Base-by-base conservation (phyloP, 306 rosid genomes). In the Rubus idaeus region DNA sequence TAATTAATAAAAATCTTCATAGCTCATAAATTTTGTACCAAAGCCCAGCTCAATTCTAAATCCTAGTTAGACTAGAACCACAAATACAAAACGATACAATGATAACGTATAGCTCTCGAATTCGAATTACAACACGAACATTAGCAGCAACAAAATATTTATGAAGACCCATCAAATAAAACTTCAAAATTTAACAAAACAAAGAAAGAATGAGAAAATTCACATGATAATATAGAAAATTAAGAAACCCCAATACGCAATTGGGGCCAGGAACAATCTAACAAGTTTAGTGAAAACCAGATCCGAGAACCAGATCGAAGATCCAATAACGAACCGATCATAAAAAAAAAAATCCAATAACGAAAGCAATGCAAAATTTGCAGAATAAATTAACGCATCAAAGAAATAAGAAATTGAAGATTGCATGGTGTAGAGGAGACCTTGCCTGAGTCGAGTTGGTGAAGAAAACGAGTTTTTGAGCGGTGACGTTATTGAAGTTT, bases 401-500 rank as follows among this genome's bases (percentile, higher is more conserved):
- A 20, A 35, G 5, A 20, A 8, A 16, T 50, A 44, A 23, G 10
- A 68, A 46, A 57, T 73, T 35, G 35, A 72, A 45, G 23, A 17
- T 67, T 49, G 52, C 57, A 64, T 37, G 78, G 52, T 20, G 21
- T 11, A 41, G 81, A 81, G 65, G 30, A 26, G 40, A 75, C 71
- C 86, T 66, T 40, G 69, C 86, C 81, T 74, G 79, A 61, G 72
- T 73, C 52, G 76, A 82, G 51, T 57, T 56, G 55, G 64, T 10
- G 56, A 7, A 56, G 65, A 47, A 12, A 4, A 37, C 41, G 52
- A 49, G 51, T 64, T 23, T 75, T 18, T 11, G 10, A 6, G 57
- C 50, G 21, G 73, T 17, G 73, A 7, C 26, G 11, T 50, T 40
- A 11, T 45, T 53, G 65, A 45, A 20, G 76, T 3, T 45, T 53